These are phyloP conservation scores for Arthrobotrys entomopaga DNA, from an alignment of 2,329 filamentous ascomycete genomes.

Conservation along the genomic window DNA sequence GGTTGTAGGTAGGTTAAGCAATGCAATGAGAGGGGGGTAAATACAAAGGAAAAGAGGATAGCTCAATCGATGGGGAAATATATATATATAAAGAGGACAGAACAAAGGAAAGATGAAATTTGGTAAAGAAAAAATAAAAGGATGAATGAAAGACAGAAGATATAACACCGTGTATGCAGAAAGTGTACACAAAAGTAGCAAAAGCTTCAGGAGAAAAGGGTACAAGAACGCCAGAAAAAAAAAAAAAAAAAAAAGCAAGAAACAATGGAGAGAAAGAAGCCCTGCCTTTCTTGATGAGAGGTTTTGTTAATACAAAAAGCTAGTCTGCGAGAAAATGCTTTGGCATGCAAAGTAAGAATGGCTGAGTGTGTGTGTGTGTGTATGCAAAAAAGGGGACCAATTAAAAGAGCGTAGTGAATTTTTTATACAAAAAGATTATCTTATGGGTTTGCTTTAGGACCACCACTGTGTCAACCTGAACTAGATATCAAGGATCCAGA, in stretches of 20 bases:
- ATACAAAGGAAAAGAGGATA: constrained; percentile 24
- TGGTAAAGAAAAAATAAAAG: constrained; percentile 42
- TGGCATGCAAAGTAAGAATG: constrained; percentile 12
- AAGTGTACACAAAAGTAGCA: constrained; percentile 5
- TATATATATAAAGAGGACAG: constrained; percentile 31
- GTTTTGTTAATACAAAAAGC: constrained; percentile 24
- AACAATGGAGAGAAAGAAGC: constrained; percentile 13
- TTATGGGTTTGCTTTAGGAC: constrained; percentile 37
- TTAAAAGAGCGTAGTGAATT: constrained; percentile 55
- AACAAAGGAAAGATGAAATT: constrained; percentile 57
- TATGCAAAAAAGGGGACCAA: constrained; percentile 21
- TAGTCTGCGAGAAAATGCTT: background rate
- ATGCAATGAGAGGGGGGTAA: constrained; percentile 32
- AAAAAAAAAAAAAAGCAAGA: constrained; percentile 5
- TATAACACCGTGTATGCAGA: constrained; percentile 42
- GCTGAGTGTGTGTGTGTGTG: constrained; percentile 10
- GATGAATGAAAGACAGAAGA: background rate
- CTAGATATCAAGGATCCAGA: constrained; percentile 36
- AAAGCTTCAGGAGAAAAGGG: background rate
- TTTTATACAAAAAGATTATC: constrained; percentile 33
- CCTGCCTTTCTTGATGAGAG: constrained; percentile 20
- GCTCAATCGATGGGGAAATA: constrained; percentile 27
- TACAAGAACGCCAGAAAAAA: constrained; percentile 25
- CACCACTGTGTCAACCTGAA: constrained; percentile 46
- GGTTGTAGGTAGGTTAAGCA: constrained; percentile 33